Base-by-base conservation (phyloP, 2,329 filamentous ascomycete genomes). In the Calonectria crousiana region DNA sequence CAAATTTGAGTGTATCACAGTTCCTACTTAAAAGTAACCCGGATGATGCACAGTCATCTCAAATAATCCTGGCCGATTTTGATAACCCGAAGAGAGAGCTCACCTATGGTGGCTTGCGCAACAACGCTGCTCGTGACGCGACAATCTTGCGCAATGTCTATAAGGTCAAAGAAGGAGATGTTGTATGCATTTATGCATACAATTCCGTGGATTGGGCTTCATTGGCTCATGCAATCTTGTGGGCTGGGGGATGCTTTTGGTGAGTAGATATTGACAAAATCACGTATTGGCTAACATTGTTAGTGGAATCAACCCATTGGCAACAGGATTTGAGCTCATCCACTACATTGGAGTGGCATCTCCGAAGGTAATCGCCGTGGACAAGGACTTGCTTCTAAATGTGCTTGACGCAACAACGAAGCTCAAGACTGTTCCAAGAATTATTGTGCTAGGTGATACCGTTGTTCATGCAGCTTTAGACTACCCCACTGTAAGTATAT, bases 191-290 rank as follows among this genome's bases (percentile, higher is more conserved):
- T 9, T 77, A 77, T 51, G 77, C 67, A 2, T 52, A 71, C 16
- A 81, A 81, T 47, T 78, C 76, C 9, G 72, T 78, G 1, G 60
- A 75, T 30, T 80, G 79, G 78, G 75, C 66, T 20, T 66, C 72
- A 3, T 56, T 80, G 18, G 75, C 75, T 1, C 79, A 80, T 68
- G 76, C 73, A 0, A 64, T 78, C 0, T 16, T 81, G 30, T 81
- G 78, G 79, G 76, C 75, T 36, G 78, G 79, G 10, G 79, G 67
- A 0, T 78, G 75, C 58, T 77, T 78, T 69, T 77, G 77, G 77
- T 79, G 62, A 26, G 72, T 69, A 14, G 32, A 13, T 20, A 30
- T 41, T 44, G 16, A 30, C 16, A 10, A 11, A 9, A 14, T 3
- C 18, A 10, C 10, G 44, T 1, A 32, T 52, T 30, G 32, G 36